Conservation (phyloP, 192 early-diverging fungal species). For the Coemansia pectinata region DNA sequence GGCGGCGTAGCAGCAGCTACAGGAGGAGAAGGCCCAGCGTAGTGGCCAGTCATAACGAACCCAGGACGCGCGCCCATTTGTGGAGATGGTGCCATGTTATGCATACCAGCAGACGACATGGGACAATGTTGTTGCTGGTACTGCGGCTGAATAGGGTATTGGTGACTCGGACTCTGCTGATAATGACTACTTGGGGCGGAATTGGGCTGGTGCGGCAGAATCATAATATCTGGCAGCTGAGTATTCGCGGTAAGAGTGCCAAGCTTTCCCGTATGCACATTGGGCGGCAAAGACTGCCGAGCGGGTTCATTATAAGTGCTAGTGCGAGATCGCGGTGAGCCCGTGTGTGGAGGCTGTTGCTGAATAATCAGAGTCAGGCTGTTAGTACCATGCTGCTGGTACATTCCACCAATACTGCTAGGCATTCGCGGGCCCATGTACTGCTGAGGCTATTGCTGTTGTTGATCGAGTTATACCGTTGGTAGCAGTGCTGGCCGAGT, state of each 20-base stretch:
- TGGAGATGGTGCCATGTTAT: not conserved
- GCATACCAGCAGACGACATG: not conserved
- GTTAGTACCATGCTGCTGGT: constrained; percentile 9
- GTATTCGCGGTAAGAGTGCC: constrained; percentile 39
- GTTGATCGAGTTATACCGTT: not conserved
- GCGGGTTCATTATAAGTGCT: constrained; percentile 36
- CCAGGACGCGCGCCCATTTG: not conserved
- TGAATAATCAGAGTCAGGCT: constrained; percentile 13
- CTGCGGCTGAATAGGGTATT: not conserved
- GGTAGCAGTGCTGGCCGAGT: constrained; percentile 17
- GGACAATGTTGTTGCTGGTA: not conserved
- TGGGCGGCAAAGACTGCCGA: not conserved
- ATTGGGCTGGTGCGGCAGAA: constrained; percentile 12
- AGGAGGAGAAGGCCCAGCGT: not conserved
- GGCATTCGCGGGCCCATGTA: constrained; percentile 17
- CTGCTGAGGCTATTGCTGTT: not conserved
- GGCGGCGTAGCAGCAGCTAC: not conserved
- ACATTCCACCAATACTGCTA: constrained; percentile 23
- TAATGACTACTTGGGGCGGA: not conserved
- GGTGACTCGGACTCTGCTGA: not conserved
- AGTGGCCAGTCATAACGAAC: not conserved
- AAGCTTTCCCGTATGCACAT: constrained; percentile 35
- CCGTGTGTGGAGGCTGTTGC: constrained; percentile 25
- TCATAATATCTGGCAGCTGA: constrained; percentile 20
- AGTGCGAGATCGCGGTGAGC: constrained; percentile 36